A percentile compares a stretch with the other conserved stretches of the same genome.
phyloP scores from a whole-genome alignment of 768 basidiomycete species.

The Russula compacta region DNA sequence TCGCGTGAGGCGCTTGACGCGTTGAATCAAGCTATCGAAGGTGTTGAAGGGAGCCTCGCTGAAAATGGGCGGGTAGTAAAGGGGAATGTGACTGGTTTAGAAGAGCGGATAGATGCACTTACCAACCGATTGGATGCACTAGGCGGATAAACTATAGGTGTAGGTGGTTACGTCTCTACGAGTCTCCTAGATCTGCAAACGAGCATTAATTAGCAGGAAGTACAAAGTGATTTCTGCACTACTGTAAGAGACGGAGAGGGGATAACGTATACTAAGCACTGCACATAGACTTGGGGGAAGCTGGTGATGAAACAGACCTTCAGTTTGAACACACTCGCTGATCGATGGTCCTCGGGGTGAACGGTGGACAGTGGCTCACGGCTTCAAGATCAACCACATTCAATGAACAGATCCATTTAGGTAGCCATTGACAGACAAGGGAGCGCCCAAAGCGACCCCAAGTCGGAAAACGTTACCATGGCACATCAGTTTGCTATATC shows the following conservation, averaged over 20 bases:
- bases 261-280: neutral
- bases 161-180: neutral
- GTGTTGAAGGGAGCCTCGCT: slow-evolving; percentile 67
- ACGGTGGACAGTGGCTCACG: no score
- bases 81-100: slow-evolving; percentile 65
- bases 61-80: slow-evolving; percentile 64
- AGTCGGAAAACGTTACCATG: no score
- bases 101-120: slow-evolving; percentile 44
- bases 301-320: no score
- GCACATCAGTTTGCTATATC: no score
- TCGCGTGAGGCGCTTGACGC: slow-evolving; percentile 56
- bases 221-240: neutral
- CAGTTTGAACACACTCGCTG: no score
- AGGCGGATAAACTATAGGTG: neutral
- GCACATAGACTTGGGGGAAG: neutral
- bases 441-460: no score
- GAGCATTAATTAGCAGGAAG: neutral
- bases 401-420: no score
- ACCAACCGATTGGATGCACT: slow-evolving; percentile 36
- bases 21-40: slow-evolving; percentile 54
- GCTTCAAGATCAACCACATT: no score
- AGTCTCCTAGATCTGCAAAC: neutral
- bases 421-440: no score
- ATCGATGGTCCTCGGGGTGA: no score
- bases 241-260: neutral